Evolutionary conservation across 495 filamentous ascomycete species (phyloP).

Genomic region (Talaromyces nanjingensis): DNA sequence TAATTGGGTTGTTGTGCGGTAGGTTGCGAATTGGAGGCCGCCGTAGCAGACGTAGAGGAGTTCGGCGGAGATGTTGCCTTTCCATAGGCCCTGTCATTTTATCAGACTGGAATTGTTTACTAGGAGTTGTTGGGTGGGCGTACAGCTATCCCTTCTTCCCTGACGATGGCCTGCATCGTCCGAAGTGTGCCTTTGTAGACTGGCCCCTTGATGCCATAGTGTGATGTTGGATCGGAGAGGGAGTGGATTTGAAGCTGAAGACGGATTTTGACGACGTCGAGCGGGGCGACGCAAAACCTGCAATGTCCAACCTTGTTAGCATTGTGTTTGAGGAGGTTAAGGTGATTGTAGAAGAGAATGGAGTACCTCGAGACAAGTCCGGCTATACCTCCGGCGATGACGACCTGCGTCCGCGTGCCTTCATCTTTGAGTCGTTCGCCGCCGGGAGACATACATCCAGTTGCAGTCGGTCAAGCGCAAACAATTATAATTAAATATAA

Average conservation of each 20-base stretch:
- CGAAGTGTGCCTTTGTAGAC: slow-evolving; percentile 73
- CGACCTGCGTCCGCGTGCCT: slow-evolving; percentile 77
- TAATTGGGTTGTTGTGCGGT: slow-evolving; percentile 60
- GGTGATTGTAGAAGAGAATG: no score
- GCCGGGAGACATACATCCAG: slow-evolving; percentile 64
- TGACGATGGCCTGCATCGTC: slow-evolving; percentile 69
- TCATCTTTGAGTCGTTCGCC: slow-evolving; percentile 84
- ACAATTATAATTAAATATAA: not conserved
- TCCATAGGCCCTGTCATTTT: slow-evolving; percentile 70
- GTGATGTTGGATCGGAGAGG: slow-evolving; percentile 57
- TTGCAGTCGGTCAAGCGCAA: not conserved
- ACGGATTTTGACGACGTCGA: slow-evolving; percentile 96
- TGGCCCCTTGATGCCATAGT: slow-evolving; percentile 47
- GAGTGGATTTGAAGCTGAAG: slow-evolving; percentile 85
- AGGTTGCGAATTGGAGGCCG: slow-evolving; percentile 83
- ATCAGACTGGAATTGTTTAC: no score
- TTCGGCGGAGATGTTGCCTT: slow-evolving; percentile 95
- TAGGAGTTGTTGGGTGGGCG: not conserved
- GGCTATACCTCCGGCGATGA: slow-evolving; percentile 77
- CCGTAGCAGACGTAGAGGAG: slow-evolving; percentile 87
- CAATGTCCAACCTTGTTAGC: no score
- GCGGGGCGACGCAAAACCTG: slow-evolving; percentile 83
- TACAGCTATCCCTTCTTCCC: slow-evolving; percentile 69
- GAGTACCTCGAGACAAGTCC: slow-evolving; percentile 80
- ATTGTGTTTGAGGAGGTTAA: no score